Evolutionary conservation across 225 moss, liverwort and hornwort species (phyloP).

Genomic region (Thuidium tamariscinum): DNA sequence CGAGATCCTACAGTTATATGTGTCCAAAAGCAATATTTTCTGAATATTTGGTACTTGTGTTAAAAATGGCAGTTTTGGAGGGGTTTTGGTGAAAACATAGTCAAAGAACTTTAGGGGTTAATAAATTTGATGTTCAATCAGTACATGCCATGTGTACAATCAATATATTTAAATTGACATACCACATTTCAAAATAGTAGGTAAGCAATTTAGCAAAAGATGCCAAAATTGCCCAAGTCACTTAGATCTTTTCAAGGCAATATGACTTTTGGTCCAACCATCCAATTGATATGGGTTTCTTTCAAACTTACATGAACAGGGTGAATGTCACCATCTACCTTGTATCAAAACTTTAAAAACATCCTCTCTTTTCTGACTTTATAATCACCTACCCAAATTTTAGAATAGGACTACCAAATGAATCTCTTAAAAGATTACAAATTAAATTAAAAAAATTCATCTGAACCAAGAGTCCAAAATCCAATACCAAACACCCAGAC

Average conservation of each 20-base stretch:
- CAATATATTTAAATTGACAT: no score
- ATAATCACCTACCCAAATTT: background rate
- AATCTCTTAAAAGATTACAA: background rate
- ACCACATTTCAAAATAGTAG: background rate
- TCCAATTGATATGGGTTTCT: no score
- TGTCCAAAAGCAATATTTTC: no score
- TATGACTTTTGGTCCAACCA: background rate
- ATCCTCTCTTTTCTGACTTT: background rate
- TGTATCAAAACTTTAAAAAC: background rate
- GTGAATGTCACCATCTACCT: no score
- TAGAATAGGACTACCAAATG: background rate
- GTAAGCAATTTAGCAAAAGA: background rate
- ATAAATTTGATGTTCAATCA: no score
- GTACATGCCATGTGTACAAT: no score
- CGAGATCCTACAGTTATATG: no score
- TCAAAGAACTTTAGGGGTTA: no score
- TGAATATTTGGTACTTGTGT: no score
- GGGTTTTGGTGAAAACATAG: no score
- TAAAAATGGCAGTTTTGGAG: no score
- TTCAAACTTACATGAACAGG: rapidly evolving
- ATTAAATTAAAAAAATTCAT: background rate
- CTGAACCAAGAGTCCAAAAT: rapidly evolving
- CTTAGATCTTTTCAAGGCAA: rapidly evolving
- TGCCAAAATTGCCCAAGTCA: background rate
- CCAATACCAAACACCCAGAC: background rate